phyloP scores from a whole-genome alignment of 805 yeast species.

The Candida loeiensis region DNA sequence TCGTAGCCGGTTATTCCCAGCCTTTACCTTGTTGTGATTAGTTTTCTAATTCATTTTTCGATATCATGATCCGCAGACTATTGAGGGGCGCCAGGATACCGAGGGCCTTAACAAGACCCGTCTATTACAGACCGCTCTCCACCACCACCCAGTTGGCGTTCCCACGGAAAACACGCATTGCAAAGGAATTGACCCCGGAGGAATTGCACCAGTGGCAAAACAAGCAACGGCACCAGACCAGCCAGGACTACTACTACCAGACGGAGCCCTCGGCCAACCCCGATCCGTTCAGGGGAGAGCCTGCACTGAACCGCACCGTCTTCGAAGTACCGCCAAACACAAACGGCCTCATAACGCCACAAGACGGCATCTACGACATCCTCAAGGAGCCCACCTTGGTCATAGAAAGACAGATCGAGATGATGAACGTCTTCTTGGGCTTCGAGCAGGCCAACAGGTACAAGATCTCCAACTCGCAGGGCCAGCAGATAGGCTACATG shows the following conservation, averaged over 20 bases:
- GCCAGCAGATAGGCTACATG: constrained; percentile 75
- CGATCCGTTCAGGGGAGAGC: constrained; percentile 20
- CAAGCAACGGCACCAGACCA: constrained; percentile 9
- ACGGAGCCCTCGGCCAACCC: constrained; percentile 25
- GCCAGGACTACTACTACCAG: constrained; percentile 24
- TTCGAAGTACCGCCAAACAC: constrained; percentile 39
- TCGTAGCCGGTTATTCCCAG: too few species aligned
- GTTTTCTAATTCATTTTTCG: background rate
- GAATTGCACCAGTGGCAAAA: constrained; percentile 7
- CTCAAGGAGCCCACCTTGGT: constrained; percentile 80
- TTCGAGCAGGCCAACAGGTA: constrained; percentile 89
- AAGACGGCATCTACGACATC: constrained; percentile 59
- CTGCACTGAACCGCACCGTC: constrained; percentile 30
- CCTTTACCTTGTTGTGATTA: background rate
- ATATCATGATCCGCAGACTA: background rate
- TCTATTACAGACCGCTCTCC: constrained; percentile 1
- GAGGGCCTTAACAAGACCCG: background rate
- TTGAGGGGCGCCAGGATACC: too few species aligned
- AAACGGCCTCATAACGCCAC: constrained; percentile 49
- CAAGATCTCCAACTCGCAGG: constrained; percentile 65
- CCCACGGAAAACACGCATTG: constrained; percentile 22
- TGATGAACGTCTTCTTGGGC: constrained; percentile 82
- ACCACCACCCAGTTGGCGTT: background rate
- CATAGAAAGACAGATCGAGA: constrained; percentile 82
- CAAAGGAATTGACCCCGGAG: constrained; percentile 23